Base-by-base conservation (phyloP, 371 early-diverging fungal species). In the Apophysomyces variabilis region DNA sequence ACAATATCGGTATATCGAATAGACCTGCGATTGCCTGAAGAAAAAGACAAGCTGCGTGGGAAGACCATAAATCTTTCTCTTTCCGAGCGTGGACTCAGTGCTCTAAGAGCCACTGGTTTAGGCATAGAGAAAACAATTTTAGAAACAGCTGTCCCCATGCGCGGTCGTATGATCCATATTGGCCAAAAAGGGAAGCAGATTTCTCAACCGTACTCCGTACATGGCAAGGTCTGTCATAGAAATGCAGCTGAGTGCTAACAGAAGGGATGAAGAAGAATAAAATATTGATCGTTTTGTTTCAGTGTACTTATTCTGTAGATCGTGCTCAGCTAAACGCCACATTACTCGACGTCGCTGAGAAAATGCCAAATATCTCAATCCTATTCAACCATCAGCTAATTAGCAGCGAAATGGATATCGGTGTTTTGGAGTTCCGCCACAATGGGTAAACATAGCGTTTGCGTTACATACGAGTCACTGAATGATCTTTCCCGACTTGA, bases 31-130 rank as follows among this genome's bases (percentile, higher is more conserved):
- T 58, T 87, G 60, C 86, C 86, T 3, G 85, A 87, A 67, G 75
- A 89, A 68, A 78, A 80, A 70, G 76, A 69, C 44, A 78, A 80
- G 45, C 75, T 83, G 65, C 82, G 81, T 46, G 92, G 92, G 43
- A 86, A 93, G 44, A 94, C 96, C 8, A 97, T 99, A 75, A 99
- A 99, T 68, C 75, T 99, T 73, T 97, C 99, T 2, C 84, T 99
- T 4, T 96, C 96, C 0, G 86, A 85, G 64, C 90, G 99, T 62
- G 99, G 98, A 0, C 72, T 97, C 41, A 85, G 91, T 12, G 96
- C 96, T 13, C 78, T 99, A 66, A 75, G 87, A 66, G 86, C 78
- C 8, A 88, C 91, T 21, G 90, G 90, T 0, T 78, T 90, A 8
- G 85, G 68, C 5, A 65, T 95, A 14, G 92, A 91, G 26, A 71